Evolutionary conservation across 2,329 filamentous ascomycete genomes (phyloP).

Genomic region (Trichoderma citrinoviride): DNA sequence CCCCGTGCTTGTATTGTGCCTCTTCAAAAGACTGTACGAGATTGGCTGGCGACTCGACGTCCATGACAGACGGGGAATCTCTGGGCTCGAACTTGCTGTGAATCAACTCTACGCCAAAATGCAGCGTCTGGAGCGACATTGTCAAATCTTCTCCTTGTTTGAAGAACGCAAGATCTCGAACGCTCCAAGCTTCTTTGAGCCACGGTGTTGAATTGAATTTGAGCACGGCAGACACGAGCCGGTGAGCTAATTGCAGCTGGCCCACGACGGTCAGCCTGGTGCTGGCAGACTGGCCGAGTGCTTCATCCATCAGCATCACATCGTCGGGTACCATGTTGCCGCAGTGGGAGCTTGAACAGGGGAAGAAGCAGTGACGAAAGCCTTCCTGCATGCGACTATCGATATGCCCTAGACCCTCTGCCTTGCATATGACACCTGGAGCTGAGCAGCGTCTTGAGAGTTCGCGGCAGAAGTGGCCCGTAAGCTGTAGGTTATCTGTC

Average conservation of each 20-base stretch:
- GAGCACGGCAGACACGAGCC: background rate
- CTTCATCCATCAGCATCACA: slow-evolving; percentile 1
- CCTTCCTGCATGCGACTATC: background rate
- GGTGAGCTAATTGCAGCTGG: background rate
- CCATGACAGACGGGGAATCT: background rate
- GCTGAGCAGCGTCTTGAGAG: background rate
- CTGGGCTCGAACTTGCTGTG: background rate
- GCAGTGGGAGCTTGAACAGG: background rate
- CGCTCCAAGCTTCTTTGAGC: background rate
- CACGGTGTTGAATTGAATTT: slow-evolving; percentile 4
- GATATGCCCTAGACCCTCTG: background rate
- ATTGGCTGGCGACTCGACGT: background rate
- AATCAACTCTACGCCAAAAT: background rate
- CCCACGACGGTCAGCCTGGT: background rate
- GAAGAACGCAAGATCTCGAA: background rate
- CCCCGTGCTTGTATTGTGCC: background rate
- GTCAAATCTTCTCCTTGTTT: background rate
- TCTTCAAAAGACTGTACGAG: background rate
- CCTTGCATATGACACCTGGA: background rate
- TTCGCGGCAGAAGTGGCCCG: background rate
- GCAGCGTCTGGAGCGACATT: background rate
- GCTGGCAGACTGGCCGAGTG: background rate
- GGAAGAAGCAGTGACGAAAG: background rate
- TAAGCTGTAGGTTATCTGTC: background rate
- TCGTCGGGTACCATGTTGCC: background rate